Evolutionary conservation across 1,284 basidiomycete genomes (phyloP).

Genomic region (Phellinidium pouzarii): DNA sequence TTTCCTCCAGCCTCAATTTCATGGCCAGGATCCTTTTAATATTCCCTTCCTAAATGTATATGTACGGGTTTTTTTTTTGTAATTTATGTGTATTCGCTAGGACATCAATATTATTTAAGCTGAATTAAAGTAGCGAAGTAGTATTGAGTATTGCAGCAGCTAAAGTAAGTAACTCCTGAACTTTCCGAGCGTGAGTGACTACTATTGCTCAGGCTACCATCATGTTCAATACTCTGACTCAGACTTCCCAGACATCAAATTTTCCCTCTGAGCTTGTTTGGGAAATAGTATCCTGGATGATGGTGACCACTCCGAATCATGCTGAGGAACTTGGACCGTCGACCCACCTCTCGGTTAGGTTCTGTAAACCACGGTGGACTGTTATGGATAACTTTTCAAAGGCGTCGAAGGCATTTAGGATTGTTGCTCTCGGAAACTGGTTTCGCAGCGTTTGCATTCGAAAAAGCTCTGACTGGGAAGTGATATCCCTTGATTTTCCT

Average conservation of each 20-base stretch:
- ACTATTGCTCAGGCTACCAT: background rate
- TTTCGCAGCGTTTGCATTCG: background rate
- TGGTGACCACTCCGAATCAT: background rate
- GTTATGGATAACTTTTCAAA: background rate
- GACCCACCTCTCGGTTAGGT: background rate
- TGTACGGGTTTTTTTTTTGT: no score
- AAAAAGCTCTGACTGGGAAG: background rate
- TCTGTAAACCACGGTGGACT: slow-evolving; percentile 1
- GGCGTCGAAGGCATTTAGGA: background rate
- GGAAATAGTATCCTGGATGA: background rate
- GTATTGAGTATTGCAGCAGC: no score
- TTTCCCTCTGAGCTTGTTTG: background rate
- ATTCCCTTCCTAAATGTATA: no score
- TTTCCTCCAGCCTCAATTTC: no score
- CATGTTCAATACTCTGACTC: background rate
- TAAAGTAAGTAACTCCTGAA: no score
- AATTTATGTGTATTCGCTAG: no score
- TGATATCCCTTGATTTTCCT: background rate
- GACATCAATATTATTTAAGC: no score
- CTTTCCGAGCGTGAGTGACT: no score
- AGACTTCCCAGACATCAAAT: background rate
- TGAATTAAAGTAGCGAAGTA: no score
- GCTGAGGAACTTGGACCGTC: background rate
- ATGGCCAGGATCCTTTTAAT: no score
- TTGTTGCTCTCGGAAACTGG: background rate